These are phyloP conservation scores for Pythium folliculosum DNA, from an alignment of 352 stramenopile genomes.

Conservation along the genomic window DNA sequence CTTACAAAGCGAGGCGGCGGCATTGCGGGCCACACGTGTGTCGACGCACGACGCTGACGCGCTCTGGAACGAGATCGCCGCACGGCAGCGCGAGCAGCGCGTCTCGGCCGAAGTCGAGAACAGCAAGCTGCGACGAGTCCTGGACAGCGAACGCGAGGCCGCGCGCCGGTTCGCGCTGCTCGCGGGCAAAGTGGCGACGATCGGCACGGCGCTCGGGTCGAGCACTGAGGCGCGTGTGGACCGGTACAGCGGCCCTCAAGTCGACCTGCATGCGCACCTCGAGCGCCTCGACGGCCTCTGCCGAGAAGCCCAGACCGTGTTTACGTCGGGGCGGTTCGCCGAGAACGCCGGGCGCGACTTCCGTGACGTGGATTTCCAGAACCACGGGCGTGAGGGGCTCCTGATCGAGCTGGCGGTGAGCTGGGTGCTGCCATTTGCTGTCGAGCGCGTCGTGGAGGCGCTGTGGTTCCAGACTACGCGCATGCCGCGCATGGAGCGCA, in stretches of 20 bases:
- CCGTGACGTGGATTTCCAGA: not conserved
- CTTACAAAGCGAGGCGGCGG: not conserved
- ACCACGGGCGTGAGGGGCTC: not conserved
- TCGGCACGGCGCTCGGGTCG: not conserved
- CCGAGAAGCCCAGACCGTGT: not conserved
- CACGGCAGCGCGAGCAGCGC: constrained; percentile 2
- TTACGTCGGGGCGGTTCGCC: not conserved
- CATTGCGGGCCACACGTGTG: not conserved
- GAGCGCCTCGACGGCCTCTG: not conserved
- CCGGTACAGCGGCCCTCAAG: not conserved
- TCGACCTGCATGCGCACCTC: not conserved
- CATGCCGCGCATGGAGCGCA: not conserved
- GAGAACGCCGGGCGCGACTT: not conserved
- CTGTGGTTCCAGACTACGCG: constrained; percentile 11
- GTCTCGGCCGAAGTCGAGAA: constrained; percentile 8
- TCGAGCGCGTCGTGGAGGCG: not conserved
- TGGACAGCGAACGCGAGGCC: not conserved
- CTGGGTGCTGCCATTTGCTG: constrained; percentile 5
- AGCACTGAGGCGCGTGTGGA: not conserved
- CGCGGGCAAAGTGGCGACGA: not conserved
- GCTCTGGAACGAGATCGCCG: not conserved
- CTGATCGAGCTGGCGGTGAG: not conserved
- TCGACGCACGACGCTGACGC: not conserved
- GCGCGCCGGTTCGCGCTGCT: not conserved
- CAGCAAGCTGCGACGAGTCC: constrained; percentile 2